Evolutionary conservation across 148 eudicot genomes (phyloP), one percentile per base, ranked within the genome.

Genomic region (Rhododendron henanense): DNA sequence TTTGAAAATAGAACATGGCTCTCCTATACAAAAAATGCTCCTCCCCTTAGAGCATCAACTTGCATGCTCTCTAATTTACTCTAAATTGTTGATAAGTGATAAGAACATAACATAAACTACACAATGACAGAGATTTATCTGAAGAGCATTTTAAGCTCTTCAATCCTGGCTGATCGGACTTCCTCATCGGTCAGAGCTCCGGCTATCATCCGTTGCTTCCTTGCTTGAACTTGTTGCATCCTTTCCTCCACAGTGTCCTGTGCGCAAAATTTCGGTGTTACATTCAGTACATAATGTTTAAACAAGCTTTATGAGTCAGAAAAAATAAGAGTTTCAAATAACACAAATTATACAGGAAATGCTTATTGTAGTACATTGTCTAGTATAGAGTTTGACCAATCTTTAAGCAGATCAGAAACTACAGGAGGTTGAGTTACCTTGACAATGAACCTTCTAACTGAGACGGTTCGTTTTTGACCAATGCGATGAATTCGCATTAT

Each of bases 401-500:
- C 19, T 37, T 75, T 16, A 39, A 16, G 79, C 25, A 75, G 2
- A 75, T 39, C n/a, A 75, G 25, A 39, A 35, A 75, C 1, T 5
- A 71, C 45, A 74, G 45, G 78, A 74, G 91, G 37, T 69, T 69
- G 35, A 31, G 75, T 71, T 33, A 71, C 76, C 76, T 71, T 71
- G 76, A 71, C 96, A 85, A 93, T 93, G 90, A 93, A 93, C 81
- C 96, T 90, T 91, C 93, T 91, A 57, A 93, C 94, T 25, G 87
- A 77, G 76, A 93, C 96, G 2, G 92, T 93, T 61, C 92, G 84
- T 82, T 92, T 93, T 79, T 93, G 94, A 47, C 96, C 96, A 55
- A 92, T 92, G 33, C 96, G 93, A 85, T 93, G 96, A 67, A 93
- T 93, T 85, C 96, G 86, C 96, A 92, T 93, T 6, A 93, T 91